phyloP scores from a whole-genome alignment of 2,329 filamentous ascomycete genomes.

The Dothistroma septosporum region DNA sequence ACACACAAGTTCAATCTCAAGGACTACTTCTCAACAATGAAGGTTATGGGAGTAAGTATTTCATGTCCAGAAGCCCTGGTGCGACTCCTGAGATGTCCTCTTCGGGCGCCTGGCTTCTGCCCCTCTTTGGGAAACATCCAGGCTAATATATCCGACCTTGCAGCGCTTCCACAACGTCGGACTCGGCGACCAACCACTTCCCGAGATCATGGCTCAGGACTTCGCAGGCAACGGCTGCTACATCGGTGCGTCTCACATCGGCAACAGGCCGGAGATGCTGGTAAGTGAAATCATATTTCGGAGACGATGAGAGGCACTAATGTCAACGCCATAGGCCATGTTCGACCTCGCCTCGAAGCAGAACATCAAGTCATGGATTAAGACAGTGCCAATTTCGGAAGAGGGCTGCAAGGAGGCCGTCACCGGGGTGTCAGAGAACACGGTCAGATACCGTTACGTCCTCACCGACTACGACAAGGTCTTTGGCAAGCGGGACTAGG shows the following conservation, averaged over 20 bases:
- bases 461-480: conserved; percentile 64
- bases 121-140: too few relatives aligned
- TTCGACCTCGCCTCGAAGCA: conserved; percentile 48
- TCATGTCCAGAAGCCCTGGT: too few relatives aligned
- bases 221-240: conserved; percentile 67
- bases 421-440: conserved; percentile 61
- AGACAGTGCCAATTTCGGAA: conserved; percentile 68
- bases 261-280: conserved; percentile 45
- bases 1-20: conserved; percentile 61
- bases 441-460: conserved; percentile 69
- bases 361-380: conserved; percentile 53
- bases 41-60: conserved; percentile 60
- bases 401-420: conserved; percentile 67
- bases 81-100: too few relatives aligned
- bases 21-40: conserved; percentile 72
- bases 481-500: conserved; percentile 51
- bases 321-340: conserved; percentile 50
- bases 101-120: too few relatives aligned
- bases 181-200: conserved; percentile 70
- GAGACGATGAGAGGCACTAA: conserved; percentile 7
- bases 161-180: conserved; percentile 69
- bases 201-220: conserved; percentile 59
- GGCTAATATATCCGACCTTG: too few relatives aligned
- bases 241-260: conserved; percentile 50
- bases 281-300: conserved; percentile 19